phyloP scores from a whole-genome alignment of 371 early-diverging fungal genomes.

The Mucor ambiguus region DNA sequence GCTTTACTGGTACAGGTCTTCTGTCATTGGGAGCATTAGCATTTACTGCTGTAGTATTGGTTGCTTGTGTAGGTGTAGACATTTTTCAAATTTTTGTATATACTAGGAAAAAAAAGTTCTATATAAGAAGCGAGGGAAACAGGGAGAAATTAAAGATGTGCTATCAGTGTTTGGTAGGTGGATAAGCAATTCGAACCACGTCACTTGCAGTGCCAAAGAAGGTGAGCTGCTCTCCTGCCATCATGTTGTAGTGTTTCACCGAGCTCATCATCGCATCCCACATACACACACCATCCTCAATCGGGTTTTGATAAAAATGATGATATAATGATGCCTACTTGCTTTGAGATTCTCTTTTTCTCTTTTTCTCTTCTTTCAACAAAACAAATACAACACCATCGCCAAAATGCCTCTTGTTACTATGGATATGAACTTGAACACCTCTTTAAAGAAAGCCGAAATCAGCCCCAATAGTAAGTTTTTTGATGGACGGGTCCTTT shows the following conservation, averaged over 20 bases:
- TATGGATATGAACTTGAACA: conserved; percentile 42
- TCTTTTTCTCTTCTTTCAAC: not conserved
- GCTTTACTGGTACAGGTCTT: conserved; percentile 64
- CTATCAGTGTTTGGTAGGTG: not conserved
- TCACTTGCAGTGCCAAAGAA: not conserved
- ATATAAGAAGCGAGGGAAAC: not conserved
- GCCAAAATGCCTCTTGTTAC: conserved; percentile 56
- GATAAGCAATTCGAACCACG: not conserved
- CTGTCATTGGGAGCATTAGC: conserved; percentile 7
- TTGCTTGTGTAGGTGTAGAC: conserved; percentile 10
- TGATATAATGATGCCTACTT: conserved; percentile 1
- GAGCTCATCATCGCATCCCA: not conserved
- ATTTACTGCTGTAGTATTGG: not conserved
- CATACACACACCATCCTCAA: not conserved
- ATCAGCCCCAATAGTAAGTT: conserved; percentile 51
- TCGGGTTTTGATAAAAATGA: not conserved
- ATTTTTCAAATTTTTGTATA: not conserved
- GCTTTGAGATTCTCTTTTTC: not conserved
- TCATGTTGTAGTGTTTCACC: not conserved
- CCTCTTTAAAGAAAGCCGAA: conserved; percentile 48
- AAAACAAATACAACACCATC: not conserved
- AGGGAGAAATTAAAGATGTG: conserved; percentile 4
- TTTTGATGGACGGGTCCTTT: not conserved
- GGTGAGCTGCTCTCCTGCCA: not conserved
- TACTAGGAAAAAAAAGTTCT: not conserved